Evolutionary conservation across 2,329 filamentous ascomycete species (phyloP).

Genomic region (Allantophomopsis cytisporea): DNA sequence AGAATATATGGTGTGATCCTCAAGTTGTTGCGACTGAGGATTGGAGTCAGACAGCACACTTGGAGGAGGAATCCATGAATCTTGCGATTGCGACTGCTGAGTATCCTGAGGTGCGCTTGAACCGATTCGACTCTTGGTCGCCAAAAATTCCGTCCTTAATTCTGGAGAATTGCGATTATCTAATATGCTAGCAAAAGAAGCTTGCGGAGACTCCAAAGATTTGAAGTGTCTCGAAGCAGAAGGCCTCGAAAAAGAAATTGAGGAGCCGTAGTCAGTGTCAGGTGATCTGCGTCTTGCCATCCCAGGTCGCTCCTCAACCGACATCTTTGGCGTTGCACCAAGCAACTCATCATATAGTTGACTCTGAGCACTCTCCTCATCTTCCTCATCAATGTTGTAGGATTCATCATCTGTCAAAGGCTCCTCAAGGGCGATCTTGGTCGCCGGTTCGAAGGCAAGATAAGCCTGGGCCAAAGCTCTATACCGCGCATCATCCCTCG

Average conservation of each 20-base stretch:
- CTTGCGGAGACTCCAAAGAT: not conserved
- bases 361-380: not conserved
- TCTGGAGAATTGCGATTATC: conserved; percentile 15
- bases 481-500: conserved; percentile 17
- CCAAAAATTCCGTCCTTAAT: conserved; percentile 7
- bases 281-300: too few relatives aligned
- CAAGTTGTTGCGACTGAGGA: conserved; percentile 26
- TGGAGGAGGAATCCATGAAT: conserved; percentile 28
- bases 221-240: too few relatives aligned
- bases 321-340: not conserved
- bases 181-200: conserved; percentile 13
- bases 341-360: not conserved
- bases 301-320: too few relatives aligned
- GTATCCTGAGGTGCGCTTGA: conserved; percentile 1
- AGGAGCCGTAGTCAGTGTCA: too few relatives aligned
- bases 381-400: not conserved
- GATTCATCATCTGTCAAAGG: not conserved
- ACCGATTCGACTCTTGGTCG: not conserved
- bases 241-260: conserved; percentile 4
- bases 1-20: conserved; percentile 18
- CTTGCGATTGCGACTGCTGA: not conserved
- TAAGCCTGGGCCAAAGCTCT: conserved; percentile 16
- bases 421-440: conserved; percentile 3
- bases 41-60: conserved; percentile 37
- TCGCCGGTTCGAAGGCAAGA: conserved; percentile 13